These are phyloP conservation scores for Kazachstania kunashirensis DNA, from an alignment of 805 yeast species.

Conservation along the genomic window DNA sequence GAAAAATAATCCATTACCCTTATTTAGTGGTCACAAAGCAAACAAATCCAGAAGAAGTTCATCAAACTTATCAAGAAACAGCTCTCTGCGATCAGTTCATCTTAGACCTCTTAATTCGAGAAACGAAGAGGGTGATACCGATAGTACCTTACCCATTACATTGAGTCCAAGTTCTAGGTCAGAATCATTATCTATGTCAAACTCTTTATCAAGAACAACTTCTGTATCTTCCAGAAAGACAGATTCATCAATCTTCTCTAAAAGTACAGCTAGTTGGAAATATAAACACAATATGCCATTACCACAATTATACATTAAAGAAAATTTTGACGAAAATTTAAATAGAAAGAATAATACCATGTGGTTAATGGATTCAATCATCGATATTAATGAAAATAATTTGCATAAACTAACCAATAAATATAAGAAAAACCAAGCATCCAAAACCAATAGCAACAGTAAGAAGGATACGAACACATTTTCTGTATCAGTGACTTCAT, in stretches of 20 bases:
- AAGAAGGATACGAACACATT: neutral
- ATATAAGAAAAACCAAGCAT: neutral
- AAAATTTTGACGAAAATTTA: conserved; percentile 17
- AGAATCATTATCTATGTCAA: neutral
- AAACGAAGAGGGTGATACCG: too few species aligned
- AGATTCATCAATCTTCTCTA: conserved; percentile 4
- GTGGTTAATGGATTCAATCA: conserved; percentile 22
- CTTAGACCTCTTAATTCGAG: too few species aligned
- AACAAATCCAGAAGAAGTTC: conserved; percentile 1
- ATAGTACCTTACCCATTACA: neutral
- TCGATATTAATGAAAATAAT: conserved; percentile 9
- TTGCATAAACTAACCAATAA: conserved; percentile 3
- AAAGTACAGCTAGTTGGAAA: conserved; percentile 18
- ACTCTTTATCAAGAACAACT: conserved; percentile 1
- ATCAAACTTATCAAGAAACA: neutral
- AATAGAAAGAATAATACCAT: conserved; percentile 10
- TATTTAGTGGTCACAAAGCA: conserved; percentile 8
- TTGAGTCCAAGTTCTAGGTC: neutral
- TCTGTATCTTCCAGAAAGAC: conserved; percentile 7
- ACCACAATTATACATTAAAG: conserved; percentile 17
- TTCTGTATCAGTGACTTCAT: neutral
- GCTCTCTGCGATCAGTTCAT: neutral
- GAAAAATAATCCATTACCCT: conserved; percentile 17
- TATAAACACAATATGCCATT: conserved; percentile 19
- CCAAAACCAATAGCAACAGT: conserved; percentile 1